Evolutionary conservation across 1,139 yeast species (phyloP), one percentile per base, ranked within the genome.

Genomic region (Pichia kudriavzevii): DNA sequence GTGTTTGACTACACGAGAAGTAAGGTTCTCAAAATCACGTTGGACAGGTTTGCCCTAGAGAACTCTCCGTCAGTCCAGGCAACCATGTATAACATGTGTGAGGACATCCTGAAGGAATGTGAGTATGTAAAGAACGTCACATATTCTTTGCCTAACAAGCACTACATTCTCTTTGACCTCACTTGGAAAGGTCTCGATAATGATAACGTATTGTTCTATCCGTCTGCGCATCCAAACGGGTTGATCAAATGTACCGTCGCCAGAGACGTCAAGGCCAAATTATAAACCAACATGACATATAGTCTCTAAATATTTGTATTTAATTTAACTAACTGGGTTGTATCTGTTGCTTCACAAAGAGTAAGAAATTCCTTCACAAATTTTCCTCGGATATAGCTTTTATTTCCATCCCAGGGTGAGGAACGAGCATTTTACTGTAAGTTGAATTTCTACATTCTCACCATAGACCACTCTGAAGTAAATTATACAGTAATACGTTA

Each of bases 11-110:
- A 55, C 9, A 70, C 82, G 19, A 82, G 69, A 56, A 56, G 66
- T 20, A 53, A 57, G 15, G 93, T 88, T 17, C 72, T 87, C 53
- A 66, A 66, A 35, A 68, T 73, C 47, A 85, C 95, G 3, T 68
- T 87, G 50, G 81, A 77, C 39, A 68, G 72, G 42, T 87, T 87
- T 60, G 95, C 95, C 17, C 60, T 69, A 36, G 95, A 87, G 60
- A 77, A 83, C 60, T 83, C 95, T 8, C 75, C 95, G 14, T 80
- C 94, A 13, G 96, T 87, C 33, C 96, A 87, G 65, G 95, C 94
- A 28, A 87, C 95, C 43, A 85, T 85, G 95, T 87, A 75, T 69
- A 83, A 85, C 67, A 87, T 87, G 91, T 70, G 84, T 26, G 68
- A 73, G 43, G 75, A 75, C 46, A 84, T 87, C 46, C 70, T 87